Evolutionary conservation across 2,329 filamentous ascomycete species (phyloP).

Genomic region (Curvularia sp.): DNA sequence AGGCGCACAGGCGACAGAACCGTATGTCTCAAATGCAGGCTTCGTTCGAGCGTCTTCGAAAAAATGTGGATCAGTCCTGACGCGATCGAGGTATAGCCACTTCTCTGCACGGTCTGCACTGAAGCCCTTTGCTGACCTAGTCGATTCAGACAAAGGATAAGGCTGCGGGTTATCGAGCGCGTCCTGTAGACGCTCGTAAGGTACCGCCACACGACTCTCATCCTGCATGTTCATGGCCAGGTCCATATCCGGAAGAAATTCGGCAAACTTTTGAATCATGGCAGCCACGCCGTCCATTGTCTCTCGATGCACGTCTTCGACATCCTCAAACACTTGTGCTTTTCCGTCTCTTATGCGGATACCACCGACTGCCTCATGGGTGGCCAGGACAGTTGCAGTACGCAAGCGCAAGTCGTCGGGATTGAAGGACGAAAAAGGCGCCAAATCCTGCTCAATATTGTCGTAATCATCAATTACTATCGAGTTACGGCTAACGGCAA

Average conservation of each 20-base stretch:
- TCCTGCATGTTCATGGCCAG: constrained; percentile 69
- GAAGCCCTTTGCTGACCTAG: constrained; percentile 43
- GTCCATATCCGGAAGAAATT: constrained; percentile 68
- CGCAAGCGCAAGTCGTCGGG: constrained; percentile 60
- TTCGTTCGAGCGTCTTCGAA: constrained; percentile 49
- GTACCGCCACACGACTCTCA: constrained; percentile 64
- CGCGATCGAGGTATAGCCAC: constrained; percentile 45
- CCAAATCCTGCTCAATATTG: constrained; percentile 64
- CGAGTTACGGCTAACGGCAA: constrained; percentile 60
- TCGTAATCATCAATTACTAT: constrained; percentile 67
- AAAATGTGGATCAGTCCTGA: constrained; percentile 37
- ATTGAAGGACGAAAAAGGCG: constrained; percentile 62
- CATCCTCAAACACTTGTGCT: constrained; percentile 51
- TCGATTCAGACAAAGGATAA: constrained; percentile 33
- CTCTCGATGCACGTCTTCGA: constrained; percentile 64
- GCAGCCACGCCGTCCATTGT: constrained; percentile 63
- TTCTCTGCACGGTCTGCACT: constrained; percentile 48
- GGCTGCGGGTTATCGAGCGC: constrained; percentile 36
- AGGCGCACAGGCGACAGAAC: constrained; percentile 65
- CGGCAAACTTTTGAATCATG: constrained; percentile 60
- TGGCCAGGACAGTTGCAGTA: constrained; percentile 61
- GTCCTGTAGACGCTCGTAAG: constrained; percentile 48
- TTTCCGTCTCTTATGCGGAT: constrained; percentile 64
- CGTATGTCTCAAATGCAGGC: constrained; percentile 53
- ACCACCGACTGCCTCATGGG: constrained; percentile 63